Percentiles rank a stretch among this genome's conserved stretches.
Conservation (phyloP, 78 protist species). For the Capsaspora owczarzaki region DNA sequence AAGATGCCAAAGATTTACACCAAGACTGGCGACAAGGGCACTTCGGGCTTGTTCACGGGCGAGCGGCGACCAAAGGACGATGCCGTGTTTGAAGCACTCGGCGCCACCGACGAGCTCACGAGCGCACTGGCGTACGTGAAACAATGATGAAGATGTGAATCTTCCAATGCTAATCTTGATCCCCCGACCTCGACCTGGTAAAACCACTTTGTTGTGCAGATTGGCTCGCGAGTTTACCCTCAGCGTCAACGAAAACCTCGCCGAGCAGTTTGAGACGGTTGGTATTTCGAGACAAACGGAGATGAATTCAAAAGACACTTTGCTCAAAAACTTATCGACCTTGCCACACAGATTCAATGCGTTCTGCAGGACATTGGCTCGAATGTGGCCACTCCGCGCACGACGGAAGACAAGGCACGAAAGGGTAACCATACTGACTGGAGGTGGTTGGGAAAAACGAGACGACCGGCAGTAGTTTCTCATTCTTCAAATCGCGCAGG, state of each 20-base stretch:
- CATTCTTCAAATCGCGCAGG: not conserved
- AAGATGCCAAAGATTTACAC: constrained; percentile 37
- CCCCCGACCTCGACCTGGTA: not conserved
- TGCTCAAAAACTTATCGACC: not conserved
- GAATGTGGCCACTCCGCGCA: constrained; percentile 66
- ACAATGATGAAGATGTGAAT: not conserved
- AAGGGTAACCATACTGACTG: not conserved
- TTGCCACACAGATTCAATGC: constrained; percentile 34
- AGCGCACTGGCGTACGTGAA: not conserved
- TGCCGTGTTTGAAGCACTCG: constrained; percentile 70
- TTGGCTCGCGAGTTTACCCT: not conserved
- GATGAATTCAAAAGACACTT: not conserved
- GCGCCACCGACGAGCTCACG: constrained; percentile 67
- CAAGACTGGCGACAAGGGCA: constrained; percentile 58
- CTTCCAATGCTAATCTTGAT: not conserved
- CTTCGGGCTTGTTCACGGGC: constrained; percentile 58
- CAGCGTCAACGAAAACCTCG: not conserved
- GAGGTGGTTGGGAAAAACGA: not conserved
- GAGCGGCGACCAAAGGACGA: constrained; percentile 68
- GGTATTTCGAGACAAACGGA: not conserved
- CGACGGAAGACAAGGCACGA: not conserved
- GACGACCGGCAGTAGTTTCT: not conserved
- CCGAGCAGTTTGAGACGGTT: not conserved
- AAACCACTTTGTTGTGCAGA: not conserved
- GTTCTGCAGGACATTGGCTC: constrained; percentile 71